Evolutionary conservation across 2,329 filamentous ascomycete genomes (phyloP).

Genomic region (Aspergillus quadricinctus): DNA sequence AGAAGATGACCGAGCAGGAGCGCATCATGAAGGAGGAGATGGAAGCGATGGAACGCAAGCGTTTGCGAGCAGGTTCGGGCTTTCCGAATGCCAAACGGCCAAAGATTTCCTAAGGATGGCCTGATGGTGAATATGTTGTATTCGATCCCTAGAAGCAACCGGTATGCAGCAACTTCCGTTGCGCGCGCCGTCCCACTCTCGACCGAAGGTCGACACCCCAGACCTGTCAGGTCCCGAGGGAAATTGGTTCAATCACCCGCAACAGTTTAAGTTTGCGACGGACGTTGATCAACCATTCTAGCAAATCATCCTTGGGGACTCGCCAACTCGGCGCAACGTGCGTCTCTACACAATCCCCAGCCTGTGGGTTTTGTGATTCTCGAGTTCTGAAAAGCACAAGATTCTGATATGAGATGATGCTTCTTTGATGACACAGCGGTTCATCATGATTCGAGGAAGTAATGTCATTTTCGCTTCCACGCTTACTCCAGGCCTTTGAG

Average conservation of each 20-base stretch:
- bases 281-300: neutral
- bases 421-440: too few relatives aligned
- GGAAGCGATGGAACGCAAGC: constrained; percentile 61
- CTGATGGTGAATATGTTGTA: constrained; percentile 2
- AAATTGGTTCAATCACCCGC: neutral
- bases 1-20: constrained; percentile 85
- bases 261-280: neutral
- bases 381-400: neutral
- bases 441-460: too few relatives aligned
- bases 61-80: constrained; percentile 36
- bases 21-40: constrained; percentile 80
- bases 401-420: neutral
- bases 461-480: neutral
- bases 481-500: neutral
- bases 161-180: neutral
- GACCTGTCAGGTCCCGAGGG: neutral
- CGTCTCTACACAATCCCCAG: neutral
- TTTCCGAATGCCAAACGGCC: constrained; percentile 33
- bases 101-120: constrained; percentile 23
- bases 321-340: too few relatives aligned
- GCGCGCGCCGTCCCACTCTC: neutral
- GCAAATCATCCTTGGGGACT: neutral
- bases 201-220: neutral
- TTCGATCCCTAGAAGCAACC: neutral
- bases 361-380: neutral